A percentile compares a stretch with the other conserved stretches of the same genome.
Evolutionary conservation across 23 red algal genomes (phyloP).

Genomic region (Rhodosorus marinus): DNA sequence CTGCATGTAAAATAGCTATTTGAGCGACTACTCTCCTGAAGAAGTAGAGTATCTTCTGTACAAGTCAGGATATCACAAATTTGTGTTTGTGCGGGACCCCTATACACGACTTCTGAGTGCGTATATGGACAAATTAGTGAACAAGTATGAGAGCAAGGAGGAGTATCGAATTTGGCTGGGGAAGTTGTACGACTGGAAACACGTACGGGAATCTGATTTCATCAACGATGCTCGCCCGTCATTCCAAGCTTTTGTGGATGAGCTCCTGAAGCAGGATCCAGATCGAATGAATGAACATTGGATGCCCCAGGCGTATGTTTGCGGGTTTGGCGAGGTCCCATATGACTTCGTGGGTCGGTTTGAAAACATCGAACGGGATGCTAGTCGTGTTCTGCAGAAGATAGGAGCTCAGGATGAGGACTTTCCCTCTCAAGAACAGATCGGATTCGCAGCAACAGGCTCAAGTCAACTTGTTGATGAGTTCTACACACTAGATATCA

Average conservation of each 20-base stretch:
- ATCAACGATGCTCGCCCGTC: slow-evolving; percentile 9
- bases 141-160: slow-evolving; percentile 4
- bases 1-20: too few species aligned
- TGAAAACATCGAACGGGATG: slow-evolving; percentile 37
- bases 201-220: slow-evolving; percentile 10
- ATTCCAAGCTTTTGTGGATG: slow-evolving; percentile 49
- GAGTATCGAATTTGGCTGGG: slow-evolving; percentile 59
- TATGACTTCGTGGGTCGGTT: slow-evolving; percentile 76
- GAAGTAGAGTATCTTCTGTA: slow-evolving; percentile 23
- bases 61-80: slow-evolving; percentile 27
- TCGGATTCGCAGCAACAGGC: slow-evolving; percentile 68
- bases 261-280: slow-evolving; percentile 15
- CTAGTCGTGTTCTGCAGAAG: slow-evolving; percentile 10
- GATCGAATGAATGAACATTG: slow-evolving; percentile 65
- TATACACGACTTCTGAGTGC: slow-evolving; percentile 45
- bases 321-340: slow-evolving; percentile 57
- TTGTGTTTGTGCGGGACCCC: slow-evolving; percentile 74
- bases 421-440: slow-evolving; percentile 42
- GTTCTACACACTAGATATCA: slow-evolving; percentile 20
- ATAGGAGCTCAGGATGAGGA: slow-evolving; percentile 12
- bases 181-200: slow-evolving; percentile 27
- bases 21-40: slow-evolving; percentile 54
- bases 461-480: slow-evolving; percentile 16
- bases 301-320: slow-evolving; percentile 54
- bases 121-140: slow-evolving; percentile 80